These are phyloP conservation scores for Talaromyces albobiverticillius DNA, from an alignment of 2,329 filamentous ascomycete genomes.

Conservation along the genomic window DNA sequence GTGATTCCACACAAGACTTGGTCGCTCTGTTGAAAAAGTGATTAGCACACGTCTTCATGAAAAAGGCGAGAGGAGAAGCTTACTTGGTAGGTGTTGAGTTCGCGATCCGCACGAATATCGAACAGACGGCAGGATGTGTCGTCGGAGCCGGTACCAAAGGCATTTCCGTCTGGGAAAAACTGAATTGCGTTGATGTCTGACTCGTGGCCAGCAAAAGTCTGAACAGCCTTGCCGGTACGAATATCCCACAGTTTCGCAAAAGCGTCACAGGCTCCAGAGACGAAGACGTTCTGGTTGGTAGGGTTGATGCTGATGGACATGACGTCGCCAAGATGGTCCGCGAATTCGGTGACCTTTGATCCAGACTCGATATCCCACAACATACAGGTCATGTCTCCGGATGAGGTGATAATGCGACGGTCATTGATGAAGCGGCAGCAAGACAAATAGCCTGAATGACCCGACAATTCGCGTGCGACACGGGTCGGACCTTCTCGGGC, in stretches of 20 bases:
- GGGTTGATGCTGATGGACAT: slow-evolving; percentile 99
- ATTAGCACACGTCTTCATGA: not conserved
- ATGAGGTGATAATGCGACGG: slow-evolving; percentile 94
- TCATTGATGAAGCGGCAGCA: slow-evolving; percentile 99
- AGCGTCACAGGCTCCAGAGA: slow-evolving; percentile 97
- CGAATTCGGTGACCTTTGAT: slow-evolving; percentile 95
- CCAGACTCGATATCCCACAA: slow-evolving; percentile 99
- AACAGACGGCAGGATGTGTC: slow-evolving; percentile 97
- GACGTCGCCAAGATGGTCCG: slow-evolving; percentile 95
- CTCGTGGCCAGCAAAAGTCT: slow-evolving; percentile 97
- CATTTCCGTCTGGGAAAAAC: slow-evolving; percentile 98
- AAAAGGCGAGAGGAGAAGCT: slow-evolving; percentile 22
- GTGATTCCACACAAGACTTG: slow-evolving; percentile 98
- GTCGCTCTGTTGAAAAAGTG: slow-evolving; percentile 66
- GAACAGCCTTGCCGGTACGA: slow-evolving; percentile 93
- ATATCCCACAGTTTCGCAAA: slow-evolving; percentile 99
- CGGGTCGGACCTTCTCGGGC: slow-evolving; percentile 95
- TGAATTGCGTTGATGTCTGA: slow-evolving; percentile 99
- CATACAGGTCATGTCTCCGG: slow-evolving; percentile 99
- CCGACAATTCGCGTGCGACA: slow-evolving; percentile 91
- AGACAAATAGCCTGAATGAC: slow-evolving; percentile 93
- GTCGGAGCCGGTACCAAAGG: slow-evolving; percentile 95
- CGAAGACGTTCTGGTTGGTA: slow-evolving; percentile 98
- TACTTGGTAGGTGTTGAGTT: slow-evolving; percentile 67
- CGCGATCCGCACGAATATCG: slow-evolving; percentile 91